A percentile compares a stretch with the other conserved stretches of the same genome.
phyloP scores from a whole-genome alignment of 177 flowering plant genomes.

The Vitis hybrid region DNA sequence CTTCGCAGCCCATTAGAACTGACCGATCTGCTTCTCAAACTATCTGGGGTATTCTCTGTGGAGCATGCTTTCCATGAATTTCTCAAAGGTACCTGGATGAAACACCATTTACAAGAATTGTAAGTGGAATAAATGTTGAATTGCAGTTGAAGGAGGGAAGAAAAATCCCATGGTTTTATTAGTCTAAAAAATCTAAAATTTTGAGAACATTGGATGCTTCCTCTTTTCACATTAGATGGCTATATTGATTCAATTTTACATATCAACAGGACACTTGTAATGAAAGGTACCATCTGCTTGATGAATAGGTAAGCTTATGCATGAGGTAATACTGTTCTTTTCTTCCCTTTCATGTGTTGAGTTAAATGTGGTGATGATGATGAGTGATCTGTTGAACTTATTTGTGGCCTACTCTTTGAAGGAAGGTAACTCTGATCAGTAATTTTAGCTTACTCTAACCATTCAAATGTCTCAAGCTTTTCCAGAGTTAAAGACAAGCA shows the following conservation, averaged over 20 bases:
- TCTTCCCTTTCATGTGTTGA: too few relatives aligned
- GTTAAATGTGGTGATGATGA: too few relatives aligned
- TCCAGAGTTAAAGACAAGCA: neutral
- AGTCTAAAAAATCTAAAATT: neutral
- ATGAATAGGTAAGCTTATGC: neutral
- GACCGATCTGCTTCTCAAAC: slow-evolving; percentile 34
- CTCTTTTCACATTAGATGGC: too few relatives aligned
- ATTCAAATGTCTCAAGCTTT: neutral
- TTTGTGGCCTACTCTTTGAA: neutral
- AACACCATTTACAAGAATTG: neutral
- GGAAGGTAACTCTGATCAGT: neutral
- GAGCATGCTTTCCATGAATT: slow-evolving; percentile 35
- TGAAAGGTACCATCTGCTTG: neutral
- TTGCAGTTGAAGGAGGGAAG: neutral
- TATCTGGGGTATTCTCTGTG: slow-evolving; percentile 28
- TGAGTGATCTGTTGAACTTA: too few relatives aligned
- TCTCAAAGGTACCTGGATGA: slow-evolving; percentile 39
- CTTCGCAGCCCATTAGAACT: slow-evolving; percentile 30
- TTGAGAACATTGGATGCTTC: too few relatives aligned
- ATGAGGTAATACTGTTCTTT: too few relatives aligned
- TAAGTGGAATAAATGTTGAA: too few relatives aligned
- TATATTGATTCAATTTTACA: neutral
- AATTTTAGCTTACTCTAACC: neutral
- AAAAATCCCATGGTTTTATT: neutral
- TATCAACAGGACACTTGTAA: neutral